phyloP scores from a whole-genome alignment of 371 early-diverging fungal species.

The Catenaria anguillulae region DNA sequence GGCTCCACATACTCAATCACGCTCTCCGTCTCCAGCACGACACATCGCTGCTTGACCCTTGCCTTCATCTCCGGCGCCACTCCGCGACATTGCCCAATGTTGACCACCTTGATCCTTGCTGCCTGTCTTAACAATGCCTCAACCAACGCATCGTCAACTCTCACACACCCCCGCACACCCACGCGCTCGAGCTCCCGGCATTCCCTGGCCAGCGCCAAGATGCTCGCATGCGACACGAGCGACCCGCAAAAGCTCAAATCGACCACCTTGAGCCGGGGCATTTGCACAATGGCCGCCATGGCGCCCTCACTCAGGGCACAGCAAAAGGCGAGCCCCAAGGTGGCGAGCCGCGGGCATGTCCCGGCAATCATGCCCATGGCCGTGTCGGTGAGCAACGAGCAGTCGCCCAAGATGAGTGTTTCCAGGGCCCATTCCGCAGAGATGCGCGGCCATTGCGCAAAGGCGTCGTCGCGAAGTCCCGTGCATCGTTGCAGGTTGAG shows the following conservation, averaged over 20 bases:
- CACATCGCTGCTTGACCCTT: neutral
- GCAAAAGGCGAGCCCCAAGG: constrained; percentile 54
- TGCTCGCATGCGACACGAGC: constrained; percentile 51
- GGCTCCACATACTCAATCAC: neutral
- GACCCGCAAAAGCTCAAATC: constrained; percentile 61
- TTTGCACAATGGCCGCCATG: constrained; percentile 26
- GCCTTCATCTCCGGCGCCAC: neutral
- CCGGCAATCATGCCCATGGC: constrained; percentile 37
- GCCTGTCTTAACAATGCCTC: neutral
- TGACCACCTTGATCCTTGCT: neutral
- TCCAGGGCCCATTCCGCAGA: constrained; percentile 25
- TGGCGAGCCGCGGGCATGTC: constrained; percentile 36
- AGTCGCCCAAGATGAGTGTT: constrained; percentile 50
- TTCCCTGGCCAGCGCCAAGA: constrained; percentile 23
- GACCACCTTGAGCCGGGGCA: constrained; percentile 27
- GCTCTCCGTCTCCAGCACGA: neutral
- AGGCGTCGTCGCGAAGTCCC: constrained; percentile 51
- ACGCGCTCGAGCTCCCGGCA: constrained; percentile 23
- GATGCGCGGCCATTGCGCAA: constrained; percentile 29
- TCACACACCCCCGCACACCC: constrained; percentile 47
- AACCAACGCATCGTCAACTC: constrained; percentile 10
- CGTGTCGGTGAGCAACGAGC: constrained; percentile 58
- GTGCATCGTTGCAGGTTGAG: constrained; percentile 66
- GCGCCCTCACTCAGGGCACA: constrained; percentile 56
- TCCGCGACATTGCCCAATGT: constrained; percentile 2